Percentiles rank a stretch among this genome's conserved stretches.
phyloP scores from a whole-genome alignment of 2,329 filamentous ascomycete genomes.

The Cladosporium sp. region DNA sequence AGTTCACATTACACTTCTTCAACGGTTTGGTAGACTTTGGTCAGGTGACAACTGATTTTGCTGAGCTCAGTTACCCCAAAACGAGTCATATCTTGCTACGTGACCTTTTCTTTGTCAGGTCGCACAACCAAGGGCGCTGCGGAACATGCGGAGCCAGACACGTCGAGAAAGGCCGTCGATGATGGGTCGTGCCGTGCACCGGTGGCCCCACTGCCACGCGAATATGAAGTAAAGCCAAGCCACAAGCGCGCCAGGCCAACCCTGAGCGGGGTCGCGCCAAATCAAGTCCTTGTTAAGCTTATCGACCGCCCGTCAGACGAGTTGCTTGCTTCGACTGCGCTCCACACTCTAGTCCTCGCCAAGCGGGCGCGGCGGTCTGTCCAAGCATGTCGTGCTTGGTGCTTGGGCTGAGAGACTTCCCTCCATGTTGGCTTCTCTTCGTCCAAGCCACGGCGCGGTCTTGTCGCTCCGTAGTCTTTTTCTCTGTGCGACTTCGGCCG shows the following conservation, averaged over 20 bases:
- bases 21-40: not conserved
- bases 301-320: conserved; percentile 12
- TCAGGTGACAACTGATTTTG: too few species aligned
- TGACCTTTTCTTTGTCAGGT: not conserved
- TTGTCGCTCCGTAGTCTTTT: not conserved
- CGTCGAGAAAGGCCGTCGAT: conserved; percentile 6
- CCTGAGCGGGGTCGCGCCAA: conserved; percentile 9
- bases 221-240: conserved; percentile 13
- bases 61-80: too few species aligned
- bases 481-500: conserved; percentile 8
- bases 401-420: conserved; percentile 11
- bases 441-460: not conserved
- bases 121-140: not conserved
- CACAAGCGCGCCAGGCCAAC: conserved; percentile 3
- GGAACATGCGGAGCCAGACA: conserved; percentile 12
- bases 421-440: conserved; percentile 4
- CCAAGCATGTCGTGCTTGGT: conserved; percentile 11
- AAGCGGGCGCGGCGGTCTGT: conserved; percentile 8
- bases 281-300: conserved; percentile 12
- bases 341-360: conserved; percentile 1
- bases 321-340: conserved; percentile 12
- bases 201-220: conserved; percentile 11
- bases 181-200: conserved; percentile 3
- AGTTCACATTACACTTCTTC: not conserved
- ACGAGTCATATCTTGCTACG: too few species aligned